Percentiles rank a stretch among this genome's conserved stretches.
These are phyloP conservation scores for Bathelium albidoporum DNA, from an alignment of 495 filamentous ascomycete species.

Conservation along the genomic window DNA sequence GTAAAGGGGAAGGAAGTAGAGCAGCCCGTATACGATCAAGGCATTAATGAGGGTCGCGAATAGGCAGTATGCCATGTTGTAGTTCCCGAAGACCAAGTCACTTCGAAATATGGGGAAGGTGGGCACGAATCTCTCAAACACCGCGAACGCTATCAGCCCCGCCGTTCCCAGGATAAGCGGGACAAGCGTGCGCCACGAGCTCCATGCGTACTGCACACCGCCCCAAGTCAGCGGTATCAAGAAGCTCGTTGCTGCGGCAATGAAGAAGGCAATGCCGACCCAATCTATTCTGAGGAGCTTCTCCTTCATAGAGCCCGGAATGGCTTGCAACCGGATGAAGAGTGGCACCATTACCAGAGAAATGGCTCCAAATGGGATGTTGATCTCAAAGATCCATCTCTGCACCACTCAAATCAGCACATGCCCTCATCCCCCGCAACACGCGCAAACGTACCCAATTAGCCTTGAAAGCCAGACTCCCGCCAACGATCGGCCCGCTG, in stretches of 20 bases:
- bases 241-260: constrained; percentile 36
- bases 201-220: constrained; percentile 42
- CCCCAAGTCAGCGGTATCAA: constrained; percentile 49
- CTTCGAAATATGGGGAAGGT: not conserved
- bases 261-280: constrained; percentile 37
- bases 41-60: not conserved
- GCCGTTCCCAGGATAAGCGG: constrained; percentile 21
- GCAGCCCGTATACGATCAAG: not conserved
- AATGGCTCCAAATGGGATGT: constrained; percentile 44
- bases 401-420: constrained; percentile 19
- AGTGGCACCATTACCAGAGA: constrained; percentile 36
- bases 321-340: constrained; percentile 40
- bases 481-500: constrained; percentile 54
- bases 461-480: constrained; percentile 51
- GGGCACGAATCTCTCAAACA: constrained; percentile 15
- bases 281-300: constrained; percentile 32
- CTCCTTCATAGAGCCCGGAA: constrained; percentile 18
- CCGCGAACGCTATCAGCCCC: constrained; percentile 4
- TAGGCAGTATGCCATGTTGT: not conserved
- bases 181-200: constrained; percentile 39
- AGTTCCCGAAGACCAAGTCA: not conserved
- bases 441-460: constrained; percentile 41
- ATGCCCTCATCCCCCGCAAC: not conserved
- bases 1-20: constrained; percentile 21
- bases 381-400: constrained; percentile 42